Evolutionary conservation across 2,329 filamentous ascomycete genomes (phyloP), one percentile per base, ranked within the genome.

Genomic region (Epichloe glyceriae): DNA sequence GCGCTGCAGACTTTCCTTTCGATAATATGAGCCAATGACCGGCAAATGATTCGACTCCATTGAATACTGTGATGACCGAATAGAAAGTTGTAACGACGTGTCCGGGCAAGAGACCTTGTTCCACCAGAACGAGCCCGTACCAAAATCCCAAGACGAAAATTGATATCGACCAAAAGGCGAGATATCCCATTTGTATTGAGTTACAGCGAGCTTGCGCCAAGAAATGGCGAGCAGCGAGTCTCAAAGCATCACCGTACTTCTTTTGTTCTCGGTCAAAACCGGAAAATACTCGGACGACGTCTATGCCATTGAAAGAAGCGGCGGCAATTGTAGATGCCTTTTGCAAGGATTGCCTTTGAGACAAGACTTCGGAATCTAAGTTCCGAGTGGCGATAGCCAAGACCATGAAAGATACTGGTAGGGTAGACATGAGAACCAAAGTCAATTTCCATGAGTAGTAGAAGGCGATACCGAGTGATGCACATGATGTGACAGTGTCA

Each of bases 131-230:
- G 30, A 84, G 78, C 0, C 89, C 90, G 58, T 90, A 95, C 80
- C 87, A 95, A 61, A 97, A 96, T 0, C 89, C 90, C 52, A 89
- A 78, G 0, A 94, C 83, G 57, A 97, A 96, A 63, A 96, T 82
- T 2, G 73, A 74, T 3, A 88, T 76, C 33, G 85, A 82, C 70
- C 89, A 82, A 57, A 94, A 79, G 45, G 84, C 82, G 48, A 87
- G 75, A 46, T 85, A 78, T 0, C 82, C 83, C 60, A 86, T 81
- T 60, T 95, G 89, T 3, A 82, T 62, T 0, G 86, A 81, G 56
- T 82, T 86, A 15, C 80, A 74, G 44, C 78, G 73, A 0, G 85
- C 85, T 61, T 91, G 86, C 15, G 76, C 69, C 11, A 81, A 68
- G 57, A 88, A 95, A 49, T 78, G 75, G 1, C 64, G 66, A 20